Conservation (phyloP, 1,139 yeast species). For the Suhomyces coccinellae region DNA sequence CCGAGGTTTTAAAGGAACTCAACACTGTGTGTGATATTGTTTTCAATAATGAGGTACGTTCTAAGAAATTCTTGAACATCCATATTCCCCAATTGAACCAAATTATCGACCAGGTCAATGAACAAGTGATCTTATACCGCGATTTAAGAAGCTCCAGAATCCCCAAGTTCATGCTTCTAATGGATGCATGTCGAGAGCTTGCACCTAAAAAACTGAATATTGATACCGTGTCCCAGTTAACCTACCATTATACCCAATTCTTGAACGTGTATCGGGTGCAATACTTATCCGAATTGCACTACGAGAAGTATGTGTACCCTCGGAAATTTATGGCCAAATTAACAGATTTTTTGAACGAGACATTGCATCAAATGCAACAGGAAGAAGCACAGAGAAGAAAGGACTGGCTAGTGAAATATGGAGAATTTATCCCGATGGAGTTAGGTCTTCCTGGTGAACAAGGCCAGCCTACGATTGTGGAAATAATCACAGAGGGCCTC, state of each 20-base stretch:
- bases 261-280: conserved; percentile 35
- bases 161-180: conserved; percentile 27
- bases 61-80: conserved; percentile 25
- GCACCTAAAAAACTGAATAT: conserved; percentile 25
- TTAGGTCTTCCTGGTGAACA: conserved; percentile 43
- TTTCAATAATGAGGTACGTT: conserved; percentile 36
- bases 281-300: conserved; percentile 41
- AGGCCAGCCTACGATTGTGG: conserved; percentile 41
- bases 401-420: conserved; percentile 41
- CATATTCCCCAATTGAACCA: conserved; percentile 22
- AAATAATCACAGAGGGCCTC: conserved; percentile 46
- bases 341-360: conserved; percentile 36
- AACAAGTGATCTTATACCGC: conserved; percentile 22
- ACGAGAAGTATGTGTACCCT: conserved; percentile 44
- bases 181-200: conserved; percentile 21
- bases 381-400: conserved; percentile 38
- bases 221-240: conserved; percentile 32
- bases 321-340: conserved; percentile 34
- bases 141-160: conserved; percentile 27
- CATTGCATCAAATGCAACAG: conserved; percentile 33
- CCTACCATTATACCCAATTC: conserved; percentile 41
- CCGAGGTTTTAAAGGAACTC: conserved; percentile 23
- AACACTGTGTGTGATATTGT: conserved; percentile 39
- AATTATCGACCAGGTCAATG: conserved; percentile 14
- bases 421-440: conserved; percentile 45